Evolutionary conservation across 2,329 filamentous ascomycete species (phyloP).

Genomic region (Cladosporium sp.): DNA sequence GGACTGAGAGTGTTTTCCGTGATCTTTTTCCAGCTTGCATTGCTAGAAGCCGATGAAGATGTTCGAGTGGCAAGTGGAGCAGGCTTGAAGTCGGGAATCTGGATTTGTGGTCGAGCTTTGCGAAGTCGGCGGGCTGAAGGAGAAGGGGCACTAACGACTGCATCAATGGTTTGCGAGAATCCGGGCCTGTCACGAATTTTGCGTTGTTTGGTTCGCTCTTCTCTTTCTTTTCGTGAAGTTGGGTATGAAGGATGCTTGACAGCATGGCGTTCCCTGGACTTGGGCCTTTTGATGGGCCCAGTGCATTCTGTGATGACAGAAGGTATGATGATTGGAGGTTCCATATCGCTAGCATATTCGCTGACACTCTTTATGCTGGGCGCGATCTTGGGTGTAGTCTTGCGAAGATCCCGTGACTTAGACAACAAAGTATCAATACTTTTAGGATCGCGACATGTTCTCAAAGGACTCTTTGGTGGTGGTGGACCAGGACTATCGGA

Average conservation of each 20-base stretch:
- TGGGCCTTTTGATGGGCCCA: conserved; percentile 30
- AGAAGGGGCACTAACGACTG: conserved; percentile 23
- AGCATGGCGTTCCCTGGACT: conserved; percentile 22
- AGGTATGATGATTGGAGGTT: conserved; percentile 21
- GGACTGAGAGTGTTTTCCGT: conserved; percentile 26
- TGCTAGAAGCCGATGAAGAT: conserved; percentile 27
- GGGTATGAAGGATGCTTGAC: conserved; percentile 18
- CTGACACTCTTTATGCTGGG: conserved; percentile 26
- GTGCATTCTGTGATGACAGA: conserved; percentile 31
- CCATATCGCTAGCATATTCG: conserved; percentile 23
- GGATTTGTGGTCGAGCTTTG: conserved; percentile 29
- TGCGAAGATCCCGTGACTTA: conserved; percentile 16
- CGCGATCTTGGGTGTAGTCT: conserved; percentile 24
- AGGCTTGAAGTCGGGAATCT: conserved; percentile 25
- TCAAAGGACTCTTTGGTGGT: conserved; percentile 31
- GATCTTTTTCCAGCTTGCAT: conserved; percentile 27
- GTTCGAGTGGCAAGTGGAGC: conserved; percentile 22
- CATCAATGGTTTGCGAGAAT: conserved; percentile 23
- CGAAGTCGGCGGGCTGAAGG: conserved; percentile 21
- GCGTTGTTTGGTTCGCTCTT: conserved; percentile 29
- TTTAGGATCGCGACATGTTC: conserved; percentile 23
- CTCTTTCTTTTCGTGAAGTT: conserved; percentile 25
- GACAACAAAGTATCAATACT: conserved; percentile 26
- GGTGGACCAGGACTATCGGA: conserved; percentile 32
- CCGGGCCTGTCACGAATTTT: conserved; percentile 30